Evolutionary conservation across 208 protist species (phyloP).

Genomic region (Trypanosoma brucei): DNA sequence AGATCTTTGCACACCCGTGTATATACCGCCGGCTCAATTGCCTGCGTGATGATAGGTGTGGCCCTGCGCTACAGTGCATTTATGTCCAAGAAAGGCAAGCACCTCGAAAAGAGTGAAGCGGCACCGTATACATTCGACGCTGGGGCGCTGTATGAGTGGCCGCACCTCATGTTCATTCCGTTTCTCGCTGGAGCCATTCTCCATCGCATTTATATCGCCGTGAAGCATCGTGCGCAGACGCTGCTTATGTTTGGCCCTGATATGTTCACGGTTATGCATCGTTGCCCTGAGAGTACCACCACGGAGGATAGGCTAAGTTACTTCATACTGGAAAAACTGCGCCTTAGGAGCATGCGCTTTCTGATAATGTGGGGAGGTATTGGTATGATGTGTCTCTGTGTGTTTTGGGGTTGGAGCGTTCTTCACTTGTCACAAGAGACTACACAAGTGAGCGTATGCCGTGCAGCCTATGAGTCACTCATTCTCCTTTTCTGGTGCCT

Average conservation of each 20-base stretch:
- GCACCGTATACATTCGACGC: constrained; percentile 16
- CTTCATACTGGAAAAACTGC: constrained; percentile 19
- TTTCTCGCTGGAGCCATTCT: constrained; percentile 21
- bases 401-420: constrained; percentile 12
- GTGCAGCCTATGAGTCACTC: constrained; percentile 15
- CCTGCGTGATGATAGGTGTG: background rate
- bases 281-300: background rate
- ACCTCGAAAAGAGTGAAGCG: background rate
- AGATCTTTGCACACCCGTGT: constrained; percentile 16
- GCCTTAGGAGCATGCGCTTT: constrained; percentile 14
- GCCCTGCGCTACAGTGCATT: constrained; percentile 15
- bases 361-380: constrained; percentile 17
- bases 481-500: constrained; percentile 29
- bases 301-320: constrained; percentile 23
- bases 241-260: constrained; percentile 24
- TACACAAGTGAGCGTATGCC: background rate
- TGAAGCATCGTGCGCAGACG: constrained; percentile 18
- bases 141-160: constrained; percentile 20
- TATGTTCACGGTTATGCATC: constrained; percentile 14
- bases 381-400: constrained; percentile 7
- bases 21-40: background rate
- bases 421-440: constrained; percentile 1
- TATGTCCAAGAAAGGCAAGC: background rate
- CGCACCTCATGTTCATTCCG: constrained; percentile 27
- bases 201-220: constrained; percentile 19